These are phyloP conservation scores for Phytophthora sansomeana DNA, from an alignment of 352 stramenopile species.

Conservation along the genomic window DNA sequence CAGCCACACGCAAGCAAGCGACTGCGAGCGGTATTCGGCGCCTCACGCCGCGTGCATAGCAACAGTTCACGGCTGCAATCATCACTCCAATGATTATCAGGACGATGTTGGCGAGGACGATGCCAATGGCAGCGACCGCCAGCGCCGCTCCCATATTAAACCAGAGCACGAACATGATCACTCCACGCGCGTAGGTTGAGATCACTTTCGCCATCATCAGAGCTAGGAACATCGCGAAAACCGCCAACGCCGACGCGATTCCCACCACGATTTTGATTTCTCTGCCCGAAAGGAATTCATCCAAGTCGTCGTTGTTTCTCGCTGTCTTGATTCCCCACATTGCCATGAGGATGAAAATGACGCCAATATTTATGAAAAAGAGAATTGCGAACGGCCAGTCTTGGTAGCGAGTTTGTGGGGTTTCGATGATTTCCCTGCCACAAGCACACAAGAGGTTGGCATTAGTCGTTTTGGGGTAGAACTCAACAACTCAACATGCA, in stretches of 20 bases:
- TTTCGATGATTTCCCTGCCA: not conserved
- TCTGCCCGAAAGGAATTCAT: conserved; percentile 42
- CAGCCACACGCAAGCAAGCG: conserved; percentile 87
- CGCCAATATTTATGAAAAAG: conserved; percentile 66
- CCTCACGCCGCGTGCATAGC: conserved; percentile 78
- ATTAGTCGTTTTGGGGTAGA: too few relatives aligned
- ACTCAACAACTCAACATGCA: too few relatives aligned
- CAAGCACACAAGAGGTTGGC: not conserved
- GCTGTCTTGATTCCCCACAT: conserved; percentile 1
- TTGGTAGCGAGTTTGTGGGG: conserved; percentile 39
- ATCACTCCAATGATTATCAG: conserved; percentile 54
- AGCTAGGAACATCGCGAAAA: conserved; percentile 34
- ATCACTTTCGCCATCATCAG: conserved; percentile 73
- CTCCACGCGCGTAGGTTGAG: conserved; percentile 58
- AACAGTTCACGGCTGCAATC: conserved; percentile 63
- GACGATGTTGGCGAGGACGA: conserved; percentile 56
- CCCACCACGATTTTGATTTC: conserved; percentile 55
- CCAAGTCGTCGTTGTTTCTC: conserved; percentile 8
- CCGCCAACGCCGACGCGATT: conserved; percentile 46
- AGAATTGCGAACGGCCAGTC: conserved; percentile 76
- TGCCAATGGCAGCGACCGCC: conserved; percentile 54
- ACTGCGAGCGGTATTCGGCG: conserved; percentile 93
- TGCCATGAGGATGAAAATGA: conserved; percentile 54
- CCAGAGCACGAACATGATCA: conserved; percentile 82
- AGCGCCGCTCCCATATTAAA: conserved; percentile 69